Base-by-base conservation (phyloP, 768 basidiomycete genomes). In the Ephemerocybe angulata region DNA sequence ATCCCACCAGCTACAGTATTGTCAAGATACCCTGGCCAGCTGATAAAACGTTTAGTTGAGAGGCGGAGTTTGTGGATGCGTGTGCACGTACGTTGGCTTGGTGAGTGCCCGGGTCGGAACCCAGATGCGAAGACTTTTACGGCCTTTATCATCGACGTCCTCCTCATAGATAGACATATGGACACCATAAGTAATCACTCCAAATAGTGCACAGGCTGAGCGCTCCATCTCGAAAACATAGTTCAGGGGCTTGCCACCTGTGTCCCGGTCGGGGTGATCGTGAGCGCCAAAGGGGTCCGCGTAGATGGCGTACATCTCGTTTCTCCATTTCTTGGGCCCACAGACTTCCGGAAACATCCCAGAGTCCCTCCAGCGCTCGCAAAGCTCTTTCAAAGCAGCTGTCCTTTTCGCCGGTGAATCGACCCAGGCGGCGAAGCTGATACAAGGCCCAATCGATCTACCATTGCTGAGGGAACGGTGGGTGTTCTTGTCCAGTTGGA, bases 1-100 rank as follows among this genome's bases (percentile, higher is more conserved):
- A 96, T 94, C 2, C 96, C 96, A 0, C 96, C 96, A 3, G 94
- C 94, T 3, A 90, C 90, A 31, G 82, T 86, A 68, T 98, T 98
- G 64, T 98, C 96, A 17, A 97, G 78, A 61, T 78, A 84, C 1
- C 90, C 87, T 4, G 94, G 93, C 80, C 85, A 97, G 29, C 88
- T 88, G 59, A 35, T 24, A n/a, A n/a, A n/a, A n/a, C n/a, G n/a
- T n/a, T n/a, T n/a, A n/a, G n/a, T n/a, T n/a, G n/a, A n/a, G n/a
- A n/a, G n/a, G n/a, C n/a, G n/a, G n/a, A n/a, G n/a, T n/a, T n/a
- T n/a, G n/a, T n/a, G n/a, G n/a, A n/a, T n/a, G n/a, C n/a, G n/a
- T n/a, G n/a, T n/a, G n/a, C n/a, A 77, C 86, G 58, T 62, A 93
- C 89, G 94, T 98, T 61, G 84, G 90, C 68, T 99, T 99, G 7